Conservation (phyloP, 306 rosid genomes). For the Malus domestica region ASM211411v1 NC_041799.1:14051501-14052000, state of each 20-base stretch:
- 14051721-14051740: not conserved
- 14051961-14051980: not conserved
- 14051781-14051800: conserved; percentile 23
- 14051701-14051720: not conserved
- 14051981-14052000: not conserved
- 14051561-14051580: no score
- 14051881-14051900: conserved; percentile 8
- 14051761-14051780: not conserved
- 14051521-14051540: no score
- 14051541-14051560: not conserved
- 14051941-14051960: conserved; percentile 24
- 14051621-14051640: no score
- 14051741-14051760: not conserved
- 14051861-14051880: conserved; percentile 23
- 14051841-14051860: conserved; percentile 18
- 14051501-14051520: no score
- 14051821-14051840: conserved; percentile 22
- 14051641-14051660: no score
- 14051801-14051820: conserved; percentile 7
- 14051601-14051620: no score
- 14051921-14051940: conserved; percentile 33
- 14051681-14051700: not conserved
- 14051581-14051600: no score
- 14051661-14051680: not conserved
- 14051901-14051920: conserved; percentile 49